Evolutionary conservation across 2,329 filamentous ascomycete genomes (phyloP).

Genomic region (Biscogniauxia marginata): DNA sequence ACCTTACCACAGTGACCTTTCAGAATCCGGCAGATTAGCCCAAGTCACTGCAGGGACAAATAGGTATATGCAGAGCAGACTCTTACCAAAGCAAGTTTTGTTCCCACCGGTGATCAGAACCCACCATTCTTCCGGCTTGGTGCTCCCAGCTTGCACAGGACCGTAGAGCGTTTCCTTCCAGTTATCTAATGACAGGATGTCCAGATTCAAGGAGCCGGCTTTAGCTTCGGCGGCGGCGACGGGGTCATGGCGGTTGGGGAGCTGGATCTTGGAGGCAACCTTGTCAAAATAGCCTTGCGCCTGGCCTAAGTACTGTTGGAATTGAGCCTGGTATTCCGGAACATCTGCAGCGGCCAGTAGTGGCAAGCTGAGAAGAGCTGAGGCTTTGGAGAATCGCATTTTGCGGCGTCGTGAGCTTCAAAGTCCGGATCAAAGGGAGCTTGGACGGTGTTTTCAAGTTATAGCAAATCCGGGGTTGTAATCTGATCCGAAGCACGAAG

Average conservation of each 20-base stretch:
- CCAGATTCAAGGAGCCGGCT: conserved; percentile 50
- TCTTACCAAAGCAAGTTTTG: conserved; percentile 69
- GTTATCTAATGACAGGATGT: conserved; percentile 64
- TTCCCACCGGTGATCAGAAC: conserved; percentile 73
- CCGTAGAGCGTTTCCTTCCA: conserved; percentile 68
- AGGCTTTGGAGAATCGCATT: conserved; percentile 58
- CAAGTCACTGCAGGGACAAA: background rate
- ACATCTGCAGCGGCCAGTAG: conserved; percentile 54
- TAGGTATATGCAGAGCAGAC: conserved; percentile 1
- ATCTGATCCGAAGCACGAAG: background rate
- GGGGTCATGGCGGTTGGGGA: conserved; percentile 41
- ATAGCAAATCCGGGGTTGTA: conserved; percentile 2
- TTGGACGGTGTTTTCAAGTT: background rate
- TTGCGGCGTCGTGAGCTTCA: conserved; percentile 24
- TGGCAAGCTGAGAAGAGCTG: conserved; percentile 54
- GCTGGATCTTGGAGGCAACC: conserved; percentile 52
- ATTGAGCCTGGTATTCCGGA: conserved; percentile 60
- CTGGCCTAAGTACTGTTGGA: conserved; percentile 63
- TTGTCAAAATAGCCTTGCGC: conserved; percentile 52
- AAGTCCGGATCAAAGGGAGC: conserved; percentile 3
- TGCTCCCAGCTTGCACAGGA: conserved; percentile 57
- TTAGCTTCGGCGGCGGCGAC: conserved; percentile 49
- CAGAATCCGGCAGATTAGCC: conserved; percentile 8
- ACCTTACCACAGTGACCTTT: conserved; percentile 63
- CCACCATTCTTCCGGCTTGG: conserved; percentile 72